A percentile compares a stretch with the other conserved stretches of the same genome.
Conservation (phyloP, 2,329 filamentous ascomycete genomes). For the Colletotrichum karsti region DNA sequence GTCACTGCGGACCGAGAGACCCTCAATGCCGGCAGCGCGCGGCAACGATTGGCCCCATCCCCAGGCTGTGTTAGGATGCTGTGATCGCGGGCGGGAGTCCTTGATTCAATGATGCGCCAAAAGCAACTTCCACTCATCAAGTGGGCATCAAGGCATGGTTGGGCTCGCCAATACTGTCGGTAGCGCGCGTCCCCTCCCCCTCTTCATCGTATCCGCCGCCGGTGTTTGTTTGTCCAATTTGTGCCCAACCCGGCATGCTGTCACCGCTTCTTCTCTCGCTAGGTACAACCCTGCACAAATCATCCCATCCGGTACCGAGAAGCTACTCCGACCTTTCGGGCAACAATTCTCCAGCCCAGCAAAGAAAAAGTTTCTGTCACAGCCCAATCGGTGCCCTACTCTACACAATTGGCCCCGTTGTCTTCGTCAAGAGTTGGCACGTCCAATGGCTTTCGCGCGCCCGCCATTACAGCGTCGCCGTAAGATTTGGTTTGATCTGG, state of each 20-base stretch:
- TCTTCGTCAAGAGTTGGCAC: slow-evolving; percentile 19
- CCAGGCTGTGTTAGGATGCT: background rate
- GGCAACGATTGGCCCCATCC: slow-evolving; percentile 9
- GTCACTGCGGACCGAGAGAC: background rate
- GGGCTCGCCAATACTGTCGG: slow-evolving; percentile 25
- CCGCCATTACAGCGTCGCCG: slow-evolving; percentile 9
- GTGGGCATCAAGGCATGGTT: slow-evolving; percentile 34
- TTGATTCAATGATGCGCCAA: slow-evolving; percentile 22
- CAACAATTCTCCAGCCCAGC: slow-evolving; percentile 38
- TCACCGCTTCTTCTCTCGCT: slow-evolving; percentile 42
- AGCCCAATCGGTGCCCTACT: slow-evolving; percentile 40
- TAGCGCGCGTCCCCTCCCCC: slow-evolving; percentile 26
- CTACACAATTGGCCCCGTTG: slow-evolving; percentile 25
- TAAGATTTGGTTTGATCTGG: slow-evolving; percentile 27
- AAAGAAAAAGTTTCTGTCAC: slow-evolving; percentile 31
- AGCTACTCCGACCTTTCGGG: slow-evolving; percentile 40
- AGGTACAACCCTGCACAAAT: slow-evolving; percentile 42
- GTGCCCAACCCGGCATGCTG: slow-evolving; percentile 31
- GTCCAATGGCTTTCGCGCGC: slow-evolving; percentile 23
- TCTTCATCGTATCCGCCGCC: slow-evolving; percentile 23
- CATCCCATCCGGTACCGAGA: slow-evolving; percentile 36
- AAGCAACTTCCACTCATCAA: slow-evolving; percentile 19
- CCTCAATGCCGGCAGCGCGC: background rate
- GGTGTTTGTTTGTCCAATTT: slow-evolving; percentile 28
- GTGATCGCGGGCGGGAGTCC: background rate